Evolutionary conservation across 2,329 filamentous ascomycete species (phyloP).

Genomic region (Metarhizium sp.): DNA sequence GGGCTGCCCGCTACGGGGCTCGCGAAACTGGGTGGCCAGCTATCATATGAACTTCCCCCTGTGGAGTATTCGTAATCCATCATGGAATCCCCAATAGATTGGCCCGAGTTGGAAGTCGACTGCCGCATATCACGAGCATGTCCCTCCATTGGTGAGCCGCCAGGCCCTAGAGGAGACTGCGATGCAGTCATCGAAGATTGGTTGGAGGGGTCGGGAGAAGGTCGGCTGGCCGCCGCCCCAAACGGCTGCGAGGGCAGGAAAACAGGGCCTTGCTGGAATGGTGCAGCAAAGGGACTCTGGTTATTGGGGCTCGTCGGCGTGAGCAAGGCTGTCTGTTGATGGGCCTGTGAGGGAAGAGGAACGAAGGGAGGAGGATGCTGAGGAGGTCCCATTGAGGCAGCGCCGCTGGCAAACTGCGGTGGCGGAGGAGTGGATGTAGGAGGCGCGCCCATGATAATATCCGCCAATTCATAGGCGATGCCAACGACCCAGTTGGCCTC

Average conservation of each 20-base stretch:
- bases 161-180: slow-evolving; percentile 19
- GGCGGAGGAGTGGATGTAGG: slow-evolving; percentile 22
- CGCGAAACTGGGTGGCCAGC: neutral
- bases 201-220: slow-evolving; percentile 22
- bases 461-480: slow-evolving; percentile 48
- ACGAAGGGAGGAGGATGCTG: slow-evolving; percentile 22
- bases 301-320: slow-evolving; percentile 11
- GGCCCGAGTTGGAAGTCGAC: slow-evolving; percentile 15
- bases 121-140: slow-evolving; percentile 24
- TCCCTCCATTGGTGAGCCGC: slow-evolving; percentile 23
- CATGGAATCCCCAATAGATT: slow-evolving; percentile 18
- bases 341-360: slow-evolving; percentile 22
- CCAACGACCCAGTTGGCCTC: slow-evolving; percentile 48
- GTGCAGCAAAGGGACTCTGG: slow-evolving; percentile 17
- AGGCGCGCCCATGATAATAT: slow-evolving; percentile 28
- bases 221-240: slow-evolving; percentile 12
- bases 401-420: slow-evolving; percentile 18
- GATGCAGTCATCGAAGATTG: slow-evolving; percentile 23
- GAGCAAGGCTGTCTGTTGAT: slow-evolving; percentile 16
- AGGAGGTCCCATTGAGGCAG: slow-evolving; percentile 13
- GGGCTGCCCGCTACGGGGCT: neutral
- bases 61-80: slow-evolving; percentile 37
- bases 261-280: slow-evolving; percentile 23
- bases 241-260: slow-evolving; percentile 24
- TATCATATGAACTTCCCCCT: neutral